Percentiles rank a stretch among this genome's conserved stretches.
Conservation (phyloP, 2,329 filamentous ascomycete genomes). For the Calonectria naviculata region DNA sequence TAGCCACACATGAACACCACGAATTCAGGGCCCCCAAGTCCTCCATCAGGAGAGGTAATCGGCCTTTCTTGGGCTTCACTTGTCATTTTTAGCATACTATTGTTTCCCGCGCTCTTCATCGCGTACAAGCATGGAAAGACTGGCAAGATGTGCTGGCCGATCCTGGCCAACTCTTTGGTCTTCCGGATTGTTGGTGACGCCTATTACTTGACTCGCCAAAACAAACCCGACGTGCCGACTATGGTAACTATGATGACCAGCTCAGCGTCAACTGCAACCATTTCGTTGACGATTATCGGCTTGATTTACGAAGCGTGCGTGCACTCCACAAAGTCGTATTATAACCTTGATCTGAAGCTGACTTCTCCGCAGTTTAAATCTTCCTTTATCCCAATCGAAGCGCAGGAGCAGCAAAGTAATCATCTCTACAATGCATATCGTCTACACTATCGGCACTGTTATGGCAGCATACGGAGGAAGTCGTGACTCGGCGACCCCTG, state of each 20-base stretch:
- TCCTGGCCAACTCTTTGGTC: constrained; percentile 33
- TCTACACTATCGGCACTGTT: not conserved
- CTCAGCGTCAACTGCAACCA: not conserved
- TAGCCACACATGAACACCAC: not conserved
- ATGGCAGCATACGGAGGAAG: constrained; percentile 13
- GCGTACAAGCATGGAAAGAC: constrained; percentile 39
- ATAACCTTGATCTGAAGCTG: not conserved
- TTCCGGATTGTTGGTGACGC: constrained; percentile 27
- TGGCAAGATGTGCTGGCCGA: constrained; percentile 45
- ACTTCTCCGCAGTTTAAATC: not conserved
- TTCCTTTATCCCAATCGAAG: not conserved
- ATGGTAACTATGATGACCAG: constrained; percentile 1
- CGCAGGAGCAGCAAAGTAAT: not conserved
- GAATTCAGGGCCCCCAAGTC: not conserved
- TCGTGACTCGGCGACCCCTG: not conserved
- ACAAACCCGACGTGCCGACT: constrained; percentile 7
- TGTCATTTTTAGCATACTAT: not conserved
- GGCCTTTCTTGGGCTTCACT: not conserved
- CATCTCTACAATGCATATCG: not conserved
- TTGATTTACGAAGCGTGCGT: constrained; percentile 20
- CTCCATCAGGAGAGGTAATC: not conserved
- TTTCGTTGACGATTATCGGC: constrained; percentile 5
- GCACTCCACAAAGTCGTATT: not conserved
- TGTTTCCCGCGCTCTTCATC: not conserved
- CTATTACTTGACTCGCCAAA: constrained; percentile 2